A percentile compares a stretch with the other conserved stretches of the same genome.
phyloP scores from a whole-genome alignment of 2,329 filamentous ascomycete species.

The Xylariaceae sp. region DNA sequence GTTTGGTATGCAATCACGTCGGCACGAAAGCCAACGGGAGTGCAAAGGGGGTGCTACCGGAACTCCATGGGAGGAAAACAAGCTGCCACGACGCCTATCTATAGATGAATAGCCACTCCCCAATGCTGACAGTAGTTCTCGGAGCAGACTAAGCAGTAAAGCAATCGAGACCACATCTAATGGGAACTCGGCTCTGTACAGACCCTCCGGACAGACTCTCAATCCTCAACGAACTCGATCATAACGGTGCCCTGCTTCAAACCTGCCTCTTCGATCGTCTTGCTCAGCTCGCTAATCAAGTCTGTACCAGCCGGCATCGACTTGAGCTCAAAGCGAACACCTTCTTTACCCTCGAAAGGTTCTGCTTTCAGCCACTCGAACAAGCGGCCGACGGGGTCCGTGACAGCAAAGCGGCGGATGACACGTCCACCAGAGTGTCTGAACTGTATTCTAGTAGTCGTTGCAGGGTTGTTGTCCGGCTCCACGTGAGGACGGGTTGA shows the following conservation, averaged over 20 bases:
- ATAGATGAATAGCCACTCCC: no score
- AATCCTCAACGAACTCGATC: constrained; percentile 78
- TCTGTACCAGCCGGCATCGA: constrained; percentile 75
- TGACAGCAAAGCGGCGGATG: constrained; percentile 76
- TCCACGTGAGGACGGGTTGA: constrained; percentile 71
- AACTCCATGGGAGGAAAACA: no score
- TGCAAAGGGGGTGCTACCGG: no score
- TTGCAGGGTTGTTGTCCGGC: constrained; percentile 65
- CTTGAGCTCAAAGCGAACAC: constrained; percentile 81
- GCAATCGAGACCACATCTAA: no score
- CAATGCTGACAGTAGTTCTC: no score
- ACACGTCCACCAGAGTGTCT: constrained; percentile 78
- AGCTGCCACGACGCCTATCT: no score
- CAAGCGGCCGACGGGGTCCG: constrained; percentile 74
- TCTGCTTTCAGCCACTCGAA: constrained; percentile 97
- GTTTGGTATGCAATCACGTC: no score
- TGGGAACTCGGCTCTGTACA: no score
- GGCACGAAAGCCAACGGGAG: no score
- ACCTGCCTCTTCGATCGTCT: constrained; percentile 74
- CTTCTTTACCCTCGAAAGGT: constrained; percentile 74
- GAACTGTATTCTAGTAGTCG: constrained; percentile 88
- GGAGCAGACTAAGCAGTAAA: no score
- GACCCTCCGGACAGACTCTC: constrained; percentile 6
- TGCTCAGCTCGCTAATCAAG: constrained; percentile 69
- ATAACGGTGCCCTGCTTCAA: constrained; percentile 92